phyloP scores from a whole-genome alignment of 2,329 filamentous ascomycete species.

The Alternaria burnsii region DNA sequence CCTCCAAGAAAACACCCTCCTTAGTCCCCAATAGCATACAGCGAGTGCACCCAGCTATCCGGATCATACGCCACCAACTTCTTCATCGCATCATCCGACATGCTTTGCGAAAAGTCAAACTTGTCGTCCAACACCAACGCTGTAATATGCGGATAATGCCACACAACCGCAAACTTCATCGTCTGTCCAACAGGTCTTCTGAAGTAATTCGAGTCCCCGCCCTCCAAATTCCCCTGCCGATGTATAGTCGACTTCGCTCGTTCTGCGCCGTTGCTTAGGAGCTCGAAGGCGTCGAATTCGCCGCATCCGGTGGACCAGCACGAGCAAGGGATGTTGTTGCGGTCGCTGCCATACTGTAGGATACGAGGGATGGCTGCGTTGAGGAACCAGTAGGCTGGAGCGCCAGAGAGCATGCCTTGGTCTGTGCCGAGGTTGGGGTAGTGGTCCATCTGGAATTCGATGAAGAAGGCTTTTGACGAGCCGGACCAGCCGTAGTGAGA shows the following conservation, averaged over 20 bases:
- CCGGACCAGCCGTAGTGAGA: slow-evolving; percentile 74
- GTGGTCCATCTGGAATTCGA: slow-evolving; percentile 73
- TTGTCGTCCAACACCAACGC: slow-evolving; percentile 48
- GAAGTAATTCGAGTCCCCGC: slow-evolving; percentile 77
- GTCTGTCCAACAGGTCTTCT: slow-evolving; percentile 66
- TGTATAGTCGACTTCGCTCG: slow-evolving; percentile 75
- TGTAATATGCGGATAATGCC: slow-evolving; percentile 45
- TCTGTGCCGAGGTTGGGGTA: slow-evolving; percentile 42
- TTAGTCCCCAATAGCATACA: slow-evolving; percentile 50
- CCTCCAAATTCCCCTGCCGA: slow-evolving; percentile 64
- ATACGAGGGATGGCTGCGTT: slow-evolving; percentile 77
- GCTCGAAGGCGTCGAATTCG: slow-evolving; percentile 79
- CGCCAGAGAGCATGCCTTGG: slow-evolving; percentile 63
- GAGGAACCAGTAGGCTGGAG: slow-evolving; percentile 79
- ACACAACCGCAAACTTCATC: slow-evolving; percentile 67
- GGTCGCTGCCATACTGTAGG: slow-evolving; percentile 68
- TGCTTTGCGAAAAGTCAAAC: slow-evolving; percentile 48
- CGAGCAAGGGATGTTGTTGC: slow-evolving; percentile 63
- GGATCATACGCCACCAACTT: slow-evolving; percentile 47
- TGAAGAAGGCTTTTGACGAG: slow-evolving; percentile 74
- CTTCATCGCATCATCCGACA: slow-evolving; percentile 47
- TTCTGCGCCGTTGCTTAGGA: slow-evolving; percentile 70
- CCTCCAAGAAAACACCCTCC: not conserved
- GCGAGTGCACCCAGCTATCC: slow-evolving; percentile 49
- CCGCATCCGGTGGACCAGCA: slow-evolving; percentile 77